Conservation (phyloP, 2,329 filamentous ascomycete genomes). For the Hypoxylon sp. region DNA sequence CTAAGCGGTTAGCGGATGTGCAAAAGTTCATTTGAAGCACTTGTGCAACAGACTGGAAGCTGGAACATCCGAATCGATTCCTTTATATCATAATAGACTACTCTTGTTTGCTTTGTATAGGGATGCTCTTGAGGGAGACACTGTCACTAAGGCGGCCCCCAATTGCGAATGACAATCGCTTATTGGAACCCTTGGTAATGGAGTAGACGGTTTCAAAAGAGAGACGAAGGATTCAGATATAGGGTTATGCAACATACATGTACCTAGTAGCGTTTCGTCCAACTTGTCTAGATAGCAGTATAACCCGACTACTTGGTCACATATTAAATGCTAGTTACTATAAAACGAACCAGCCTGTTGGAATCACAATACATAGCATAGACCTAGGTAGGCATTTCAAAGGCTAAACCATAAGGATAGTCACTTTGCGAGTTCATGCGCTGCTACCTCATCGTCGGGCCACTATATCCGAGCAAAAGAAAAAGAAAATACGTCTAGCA, state of each 20-base stretch:
- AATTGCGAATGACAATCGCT: slow-evolving; percentile 10
- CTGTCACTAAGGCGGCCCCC: slow-evolving; percentile 13
- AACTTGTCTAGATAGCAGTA: slow-evolving; percentile 7
- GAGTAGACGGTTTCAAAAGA: slow-evolving; percentile 32
- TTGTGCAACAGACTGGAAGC: neutral
- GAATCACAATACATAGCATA: neutral
- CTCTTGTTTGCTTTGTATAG: neutral
- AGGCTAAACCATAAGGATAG: slow-evolving; percentile 19
- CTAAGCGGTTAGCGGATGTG: neutral
- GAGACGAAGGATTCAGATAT: slow-evolving; percentile 32
- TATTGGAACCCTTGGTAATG: slow-evolving; percentile 17
- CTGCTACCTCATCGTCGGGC: slow-evolving; percentile 7
- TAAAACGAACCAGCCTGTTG: neutral
- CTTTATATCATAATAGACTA: neutral
- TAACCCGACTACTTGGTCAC: slow-evolving; percentile 13
- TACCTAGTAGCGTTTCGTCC: slow-evolving; percentile 18
- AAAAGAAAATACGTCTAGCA: neutral
- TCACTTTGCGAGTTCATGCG: slow-evolving; percentile 23
- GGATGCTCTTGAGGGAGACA: neutral
- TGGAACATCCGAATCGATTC: neutral
- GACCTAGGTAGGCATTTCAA: neutral
- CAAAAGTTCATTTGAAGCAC: neutral
- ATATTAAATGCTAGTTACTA: slow-evolving; percentile 1
- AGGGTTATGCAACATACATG: slow-evolving; percentile 15
- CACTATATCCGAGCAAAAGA: slow-evolving; percentile 11